Percentiles rank a stretch among this genome's conserved stretches.
These are phyloP conservation scores for Sphagnum tenellum DNA, from an alignment of 225 moss, liverwort and hornwort genomes.

Conservation along the genomic window DNA sequence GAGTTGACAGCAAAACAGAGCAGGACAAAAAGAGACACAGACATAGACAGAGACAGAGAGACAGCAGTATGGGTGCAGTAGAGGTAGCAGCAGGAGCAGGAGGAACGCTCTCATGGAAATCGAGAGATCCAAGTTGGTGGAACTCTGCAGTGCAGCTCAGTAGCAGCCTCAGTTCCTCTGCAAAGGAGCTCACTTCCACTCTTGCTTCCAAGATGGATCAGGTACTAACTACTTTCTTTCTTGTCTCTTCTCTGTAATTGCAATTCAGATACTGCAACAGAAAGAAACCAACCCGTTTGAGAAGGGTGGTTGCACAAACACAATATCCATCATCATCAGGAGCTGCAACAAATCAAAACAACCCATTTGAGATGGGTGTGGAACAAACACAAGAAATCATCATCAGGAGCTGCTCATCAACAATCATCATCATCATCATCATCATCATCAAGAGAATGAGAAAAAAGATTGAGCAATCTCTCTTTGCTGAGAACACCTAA, in stretches of 20 bases:
- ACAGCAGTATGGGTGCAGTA: too few species aligned
- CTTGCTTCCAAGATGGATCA: conserved; percentile 45
- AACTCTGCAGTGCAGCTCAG: conserved; percentile 12
- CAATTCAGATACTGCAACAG: background rate
- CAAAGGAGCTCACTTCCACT: conserved; percentile 37
- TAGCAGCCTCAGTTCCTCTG: conserved; percentile 2
- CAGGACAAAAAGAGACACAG: too few species aligned
- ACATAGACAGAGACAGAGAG: too few species aligned
- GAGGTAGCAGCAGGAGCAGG: conserved; percentile 8
- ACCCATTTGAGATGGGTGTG: background rate
- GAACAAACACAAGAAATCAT: background rate
- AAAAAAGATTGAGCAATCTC: too few species aligned
- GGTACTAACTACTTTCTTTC: conserved; percentile 11
- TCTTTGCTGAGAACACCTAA: too few species aligned
- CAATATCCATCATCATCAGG: background rate
- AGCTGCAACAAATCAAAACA: background rate
- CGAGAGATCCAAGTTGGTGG: conserved; percentile 44
- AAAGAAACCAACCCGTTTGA: background rate
- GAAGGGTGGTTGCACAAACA: background rate
- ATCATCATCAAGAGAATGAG: background rate
- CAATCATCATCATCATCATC: too few species aligned
- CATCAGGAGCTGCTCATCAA: background rate
- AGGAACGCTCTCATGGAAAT: conserved; percentile 30
- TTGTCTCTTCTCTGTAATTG: background rate
- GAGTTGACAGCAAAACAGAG: too few species aligned